A percentile compares a stretch with the other conserved stretches of the same genome.
Evolutionary conservation across 2,329 filamentous ascomycete genomes (phyloP).

Genomic region (Penicillium sp.): DNA sequence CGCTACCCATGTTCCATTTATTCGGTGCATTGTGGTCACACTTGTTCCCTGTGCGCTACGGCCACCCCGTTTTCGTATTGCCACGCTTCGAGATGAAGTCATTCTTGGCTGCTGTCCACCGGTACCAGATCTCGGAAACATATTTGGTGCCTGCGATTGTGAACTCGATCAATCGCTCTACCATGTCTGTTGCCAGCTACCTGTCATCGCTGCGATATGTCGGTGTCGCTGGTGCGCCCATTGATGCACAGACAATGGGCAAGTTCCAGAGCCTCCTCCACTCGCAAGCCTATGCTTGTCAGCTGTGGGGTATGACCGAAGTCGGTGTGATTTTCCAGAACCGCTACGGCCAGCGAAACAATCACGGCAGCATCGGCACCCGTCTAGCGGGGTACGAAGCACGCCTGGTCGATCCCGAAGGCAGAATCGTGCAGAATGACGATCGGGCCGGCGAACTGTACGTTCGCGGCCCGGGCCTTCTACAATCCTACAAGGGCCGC

Average conservation of each 20-base stretch:
- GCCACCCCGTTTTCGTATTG: constrained; percentile 50
- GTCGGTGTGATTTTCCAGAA: constrained; percentile 48
- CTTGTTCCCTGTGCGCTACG: constrained; percentile 49
- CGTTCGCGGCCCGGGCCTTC: constrained; percentile 39
- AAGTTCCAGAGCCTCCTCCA: constrained; percentile 44
- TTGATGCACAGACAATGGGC: constrained; percentile 45
- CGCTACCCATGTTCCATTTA: constrained; percentile 56
- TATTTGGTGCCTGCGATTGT: constrained; percentile 52
- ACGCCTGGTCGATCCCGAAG: constrained; percentile 38
- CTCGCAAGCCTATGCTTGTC: constrained; percentile 43
- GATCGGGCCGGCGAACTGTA: constrained; percentile 43
- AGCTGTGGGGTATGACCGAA: constrained; percentile 60
- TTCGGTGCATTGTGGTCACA: constrained; percentile 51
- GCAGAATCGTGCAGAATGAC: constrained; percentile 29
- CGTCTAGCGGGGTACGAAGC: constrained; percentile 43
- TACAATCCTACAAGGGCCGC: constrained; percentile 40
- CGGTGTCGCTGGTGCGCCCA: constrained; percentile 52
- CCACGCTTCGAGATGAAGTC: constrained; percentile 45
- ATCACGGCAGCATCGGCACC: constrained; percentile 51
- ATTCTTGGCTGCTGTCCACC: constrained; percentile 42
- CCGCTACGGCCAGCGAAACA: constrained; percentile 41
- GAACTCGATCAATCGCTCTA: constrained; percentile 35
- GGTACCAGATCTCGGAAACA: constrained; percentile 50
- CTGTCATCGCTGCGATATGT: constrained; percentile 47
- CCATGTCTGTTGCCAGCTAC: constrained; percentile 25